Base-by-base conservation (phyloP, 177 flowering plant genomes). In the Vitis hybrid region DNA sequence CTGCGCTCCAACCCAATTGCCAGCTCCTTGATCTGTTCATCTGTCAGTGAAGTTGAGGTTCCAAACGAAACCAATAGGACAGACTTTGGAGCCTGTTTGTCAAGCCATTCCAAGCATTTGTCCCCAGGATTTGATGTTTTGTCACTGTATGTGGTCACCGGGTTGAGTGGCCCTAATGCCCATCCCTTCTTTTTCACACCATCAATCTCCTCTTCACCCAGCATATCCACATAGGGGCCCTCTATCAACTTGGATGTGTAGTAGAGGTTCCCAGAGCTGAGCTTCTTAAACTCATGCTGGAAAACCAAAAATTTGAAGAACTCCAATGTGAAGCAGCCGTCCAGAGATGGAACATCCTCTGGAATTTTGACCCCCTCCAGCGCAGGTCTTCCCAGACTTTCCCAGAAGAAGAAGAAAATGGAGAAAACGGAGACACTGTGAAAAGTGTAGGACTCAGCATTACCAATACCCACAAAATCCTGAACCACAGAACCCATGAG, bases 41-140 rank as follows among this genome's bases (percentile, higher is more conserved):
- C 78, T 4, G 13, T 52, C 69, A 82, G 52, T n/a, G 84, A 12
- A 2, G 82, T 80, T 34, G 86, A 74, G 0, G 94, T 82, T 17
- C 92, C 92, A 56, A 90, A 90, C 1, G 87, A 83, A 14, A 88
- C 77, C 12, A 82, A 88, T 0, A 88, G 56, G 9, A 90, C 92
- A 0, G 89, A 83, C 9, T 67, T 65, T 62, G n/a, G n/a, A 1
- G 58, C 64, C 60, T 89, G 93, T 52, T 73, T 71, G 62, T 87
- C 90, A 1, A 91, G 79, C 93, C 91, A 90, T 17, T 82, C 75
- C 69, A 87, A 60, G 74, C 86, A 84, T n/a, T 15, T 60, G 69
- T 89, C 82, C 4, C 73, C 23, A 0, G 4, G 2, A n/a, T 13
- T 26, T n/a, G 52, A 5, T 0, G 13, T 26, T 4, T 12, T 60